Evolutionary conservation across 164 flowering plant genomes (phyloP).

Genomic region (Sextonia rubra): DNA sequence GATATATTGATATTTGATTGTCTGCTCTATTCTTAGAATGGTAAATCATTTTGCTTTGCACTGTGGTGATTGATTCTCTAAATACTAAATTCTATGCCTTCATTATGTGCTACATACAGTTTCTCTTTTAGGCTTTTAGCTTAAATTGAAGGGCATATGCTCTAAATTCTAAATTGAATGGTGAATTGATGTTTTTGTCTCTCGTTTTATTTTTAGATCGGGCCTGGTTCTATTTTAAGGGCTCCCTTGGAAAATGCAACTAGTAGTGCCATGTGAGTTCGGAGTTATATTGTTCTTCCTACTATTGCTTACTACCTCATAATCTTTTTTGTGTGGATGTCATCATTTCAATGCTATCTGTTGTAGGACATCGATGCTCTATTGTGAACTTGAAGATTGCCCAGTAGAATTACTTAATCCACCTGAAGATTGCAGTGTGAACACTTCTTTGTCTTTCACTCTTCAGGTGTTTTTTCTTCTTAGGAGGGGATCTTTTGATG

Average conservation of each 20-base stretch:
- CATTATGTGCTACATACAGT: neutral
- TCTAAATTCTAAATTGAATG: too few species aligned
- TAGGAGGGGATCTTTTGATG: too few species aligned
- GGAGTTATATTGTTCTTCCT: neutral
- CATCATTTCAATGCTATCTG: neutral
- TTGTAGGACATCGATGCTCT: slow-evolving; percentile 59
- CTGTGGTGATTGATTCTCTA: neutral
- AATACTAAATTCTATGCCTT: neutral
- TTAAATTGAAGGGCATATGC: too few species aligned
- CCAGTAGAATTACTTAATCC: slow-evolving; percentile 88
- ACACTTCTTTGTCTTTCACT: slow-evolving; percentile 83
- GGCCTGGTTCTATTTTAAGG: slow-evolving; percentile 70
- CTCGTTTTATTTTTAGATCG: slow-evolving; percentile 49
- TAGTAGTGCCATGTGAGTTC: slow-evolving; percentile 45
- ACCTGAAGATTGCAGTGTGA: slow-evolving; percentile 96
- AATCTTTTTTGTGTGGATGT: slow-evolving; percentile 5
- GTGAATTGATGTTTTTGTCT: too few species aligned
- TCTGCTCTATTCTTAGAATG: neutral
- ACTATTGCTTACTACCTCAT: neutral
- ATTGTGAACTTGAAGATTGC: slow-evolving; percentile 68
- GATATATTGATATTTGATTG: neutral
- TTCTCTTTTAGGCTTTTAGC: slow-evolving; percentile 1
- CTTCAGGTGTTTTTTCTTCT: slow-evolving; percentile 60
- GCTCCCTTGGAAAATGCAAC: slow-evolving; percentile 67
- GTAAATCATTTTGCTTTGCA: neutral